Evolutionary conservation across 1,284 basidiomycete genomes (phyloP), one percentile per base, ranked within the genome.

Genomic region (Laetiporus sulphureus): DNA sequence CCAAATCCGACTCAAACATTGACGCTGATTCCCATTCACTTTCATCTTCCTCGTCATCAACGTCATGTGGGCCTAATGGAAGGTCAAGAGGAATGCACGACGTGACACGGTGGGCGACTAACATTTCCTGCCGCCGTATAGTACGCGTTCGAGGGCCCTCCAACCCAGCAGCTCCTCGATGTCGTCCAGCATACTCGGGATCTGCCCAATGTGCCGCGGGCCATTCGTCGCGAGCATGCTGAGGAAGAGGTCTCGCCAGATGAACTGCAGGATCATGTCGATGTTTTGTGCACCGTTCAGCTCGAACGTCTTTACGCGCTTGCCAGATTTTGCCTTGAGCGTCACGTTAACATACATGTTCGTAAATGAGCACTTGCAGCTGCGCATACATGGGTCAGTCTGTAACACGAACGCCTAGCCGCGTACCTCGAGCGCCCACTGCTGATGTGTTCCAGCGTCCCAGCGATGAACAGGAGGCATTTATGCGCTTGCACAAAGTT

Each of bases 231-330:
- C 67, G 6, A 75, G 65, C 53, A 82, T 58, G 23, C 68, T 71
- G 6, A 83, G 54, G 49, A 82, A 72, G 18, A 81, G 63, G 44
- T 83, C 80, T 4, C 81, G 69, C 80, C 80, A 83, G 35, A 83
- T 71, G 77, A 79, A 83, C 16, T 79, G 55, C 2, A 77, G 47
- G 23, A 72, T 65, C n/a, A 57, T 58, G 30, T 73, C 66, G 24
- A 82, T 60, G 32, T 67, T 67, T 19, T 68, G 63, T 1, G 68
- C 67, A 10, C 78, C 77, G 4, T 59, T 59, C n/a, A 80, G 53
- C 13, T 58, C 53, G 48, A 80, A 80, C 0, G 63, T 60, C 47
- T 73, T 79, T 49, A 80, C 54, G 13, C 62, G 33, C 32, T 68
- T 69, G 12, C 72, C 72, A 3, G 61, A 57, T 23, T 58, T 54